A percentile compares a stretch with the other conserved stretches of the same genome.
Conservation (phyloP, 805 yeast genomes). For the Yamadazyma sp. region DNA sequence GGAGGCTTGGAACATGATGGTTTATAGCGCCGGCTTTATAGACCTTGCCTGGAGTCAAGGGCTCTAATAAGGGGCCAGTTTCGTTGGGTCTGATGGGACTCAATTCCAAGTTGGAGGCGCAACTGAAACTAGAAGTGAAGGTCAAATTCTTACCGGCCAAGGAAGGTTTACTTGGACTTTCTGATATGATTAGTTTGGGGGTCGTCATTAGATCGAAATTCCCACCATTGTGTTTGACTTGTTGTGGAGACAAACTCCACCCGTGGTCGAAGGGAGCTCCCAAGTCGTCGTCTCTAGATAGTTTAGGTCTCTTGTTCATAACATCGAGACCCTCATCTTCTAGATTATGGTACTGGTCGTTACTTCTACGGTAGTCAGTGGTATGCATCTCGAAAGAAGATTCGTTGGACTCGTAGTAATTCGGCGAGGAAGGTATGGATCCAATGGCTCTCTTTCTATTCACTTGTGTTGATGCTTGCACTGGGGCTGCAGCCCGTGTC, state of each 20-base stretch:
- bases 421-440: constrained; percentile 35
- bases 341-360: background rate
- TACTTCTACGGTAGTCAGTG: constrained; percentile 16
- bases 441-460: constrained; percentile 18
- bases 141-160: constrained; percentile 44
- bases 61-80: constrained; percentile 66
- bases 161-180: constrained; percentile 42
- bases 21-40: constrained; percentile 18
- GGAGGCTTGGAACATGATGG: constrained; percentile 14
- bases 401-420: constrained; percentile 14
- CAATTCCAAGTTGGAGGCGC: constrained; percentile 61
- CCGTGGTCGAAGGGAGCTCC: constrained; percentile 14
- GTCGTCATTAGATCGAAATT: constrained; percentile 15
- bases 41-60: constrained; percentile 52
- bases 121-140: constrained; percentile 65
- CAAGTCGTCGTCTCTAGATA: background rate
- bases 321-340: background rate
- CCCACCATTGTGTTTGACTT: background rate
- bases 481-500: background rate
- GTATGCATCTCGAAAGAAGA: constrained; percentile 10
- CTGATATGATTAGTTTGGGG: constrained; percentile 26
- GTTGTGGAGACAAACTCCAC: constrained; percentile 12
- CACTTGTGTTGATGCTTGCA: background rate
- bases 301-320: constrained; percentile 4
- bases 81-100: constrained; percentile 59